Conservation (phyloP, 2,329 filamentous ascomycete genomes). For the Grosmannia clavigera region DNA sequence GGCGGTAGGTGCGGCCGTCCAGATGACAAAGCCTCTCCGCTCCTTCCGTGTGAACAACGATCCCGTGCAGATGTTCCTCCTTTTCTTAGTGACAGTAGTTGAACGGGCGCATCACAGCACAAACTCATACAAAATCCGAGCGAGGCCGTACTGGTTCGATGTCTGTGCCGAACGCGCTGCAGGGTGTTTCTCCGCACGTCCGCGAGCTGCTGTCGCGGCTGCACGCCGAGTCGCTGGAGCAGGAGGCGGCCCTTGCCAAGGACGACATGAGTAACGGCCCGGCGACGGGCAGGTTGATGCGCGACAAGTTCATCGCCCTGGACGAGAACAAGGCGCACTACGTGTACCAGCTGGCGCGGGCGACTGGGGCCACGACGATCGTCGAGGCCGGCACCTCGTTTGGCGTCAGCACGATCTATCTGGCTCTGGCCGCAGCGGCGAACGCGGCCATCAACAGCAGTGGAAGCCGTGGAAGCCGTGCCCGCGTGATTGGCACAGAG, state of each 20-base stretch:
- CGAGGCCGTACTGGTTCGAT: neutral
- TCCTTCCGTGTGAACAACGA: too few species aligned
- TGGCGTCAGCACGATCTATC: constrained; percentile 50
- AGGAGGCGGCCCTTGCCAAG: constrained; percentile 5
- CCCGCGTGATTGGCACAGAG: constrained; percentile 45
- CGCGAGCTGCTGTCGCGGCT: constrained; percentile 7
- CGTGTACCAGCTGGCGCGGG: constrained; percentile 39
- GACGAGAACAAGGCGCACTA: constrained; percentile 46
- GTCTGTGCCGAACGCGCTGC: neutral
- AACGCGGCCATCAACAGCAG: constrained; percentile 21
- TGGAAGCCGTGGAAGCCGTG: neutral
- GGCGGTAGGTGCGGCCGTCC: too few species aligned
- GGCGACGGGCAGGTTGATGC: constrained; percentile 21
- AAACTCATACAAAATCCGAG: too few species aligned
- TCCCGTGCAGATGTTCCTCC: too few species aligned
- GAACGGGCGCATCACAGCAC: too few species aligned
- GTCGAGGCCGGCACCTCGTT: constrained; percentile 51
- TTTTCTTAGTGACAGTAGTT: too few species aligned
- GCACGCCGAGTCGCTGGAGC: constrained; percentile 5
- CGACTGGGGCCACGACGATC: constrained; percentile 34
- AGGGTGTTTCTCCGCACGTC: constrained; percentile 3
- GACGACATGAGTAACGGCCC: neutral
- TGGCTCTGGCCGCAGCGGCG: constrained; percentile 42
- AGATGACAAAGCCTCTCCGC: too few species aligned
- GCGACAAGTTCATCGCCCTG: constrained; percentile 46